A percentile compares a stretch with the other conserved stretches of the same genome.
Conservation (phyloP, 768 basidiomycete genomes). For the Lactarius psammicola region DNA sequence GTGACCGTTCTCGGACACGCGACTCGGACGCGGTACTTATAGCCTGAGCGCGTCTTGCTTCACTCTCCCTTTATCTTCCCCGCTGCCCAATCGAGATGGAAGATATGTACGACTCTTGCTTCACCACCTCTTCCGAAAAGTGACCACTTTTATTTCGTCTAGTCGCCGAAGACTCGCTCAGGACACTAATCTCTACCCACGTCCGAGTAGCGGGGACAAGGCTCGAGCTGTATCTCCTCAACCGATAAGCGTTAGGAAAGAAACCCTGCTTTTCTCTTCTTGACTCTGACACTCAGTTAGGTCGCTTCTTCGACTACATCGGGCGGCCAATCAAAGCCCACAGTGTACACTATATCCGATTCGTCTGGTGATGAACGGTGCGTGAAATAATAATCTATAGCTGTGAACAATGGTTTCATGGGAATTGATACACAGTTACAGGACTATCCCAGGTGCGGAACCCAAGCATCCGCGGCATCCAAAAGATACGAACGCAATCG, state of each 20-base stretch:
- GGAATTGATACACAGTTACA: background rate
- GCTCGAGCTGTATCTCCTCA: background rate
- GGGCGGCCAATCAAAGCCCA: background rate
- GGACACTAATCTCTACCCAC: constrained; percentile 3
- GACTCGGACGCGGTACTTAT: background rate
- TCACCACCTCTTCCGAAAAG: background rate
- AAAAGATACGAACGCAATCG: constrained; percentile 12
- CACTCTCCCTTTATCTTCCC: background rate
- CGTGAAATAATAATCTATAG: background rate
- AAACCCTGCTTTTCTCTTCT: background rate
- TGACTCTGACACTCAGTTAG: constrained; percentile 2
- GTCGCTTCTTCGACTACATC: constrained; percentile 17
- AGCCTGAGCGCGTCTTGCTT: constrained; percentile 1
- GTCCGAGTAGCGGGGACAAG: constrained; percentile 8
- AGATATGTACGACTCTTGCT: constrained; percentile 7
- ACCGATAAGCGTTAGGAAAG: constrained; percentile 8
- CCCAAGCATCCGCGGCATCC: background rate
- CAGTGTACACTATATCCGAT: constrained; percentile 16
- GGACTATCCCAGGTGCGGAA: background rate
- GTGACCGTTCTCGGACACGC: constrained; percentile 10
- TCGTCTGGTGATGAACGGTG: constrained; percentile 31
- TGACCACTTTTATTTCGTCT: background rate
- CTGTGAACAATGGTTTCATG: background rate
- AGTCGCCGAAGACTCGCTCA: constrained; percentile 26
- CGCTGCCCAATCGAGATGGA: constrained; percentile 10